Evolutionary conservation across 768 basidiomycete species (phyloP).

Genomic region (Tricholomella constricta): DNA sequence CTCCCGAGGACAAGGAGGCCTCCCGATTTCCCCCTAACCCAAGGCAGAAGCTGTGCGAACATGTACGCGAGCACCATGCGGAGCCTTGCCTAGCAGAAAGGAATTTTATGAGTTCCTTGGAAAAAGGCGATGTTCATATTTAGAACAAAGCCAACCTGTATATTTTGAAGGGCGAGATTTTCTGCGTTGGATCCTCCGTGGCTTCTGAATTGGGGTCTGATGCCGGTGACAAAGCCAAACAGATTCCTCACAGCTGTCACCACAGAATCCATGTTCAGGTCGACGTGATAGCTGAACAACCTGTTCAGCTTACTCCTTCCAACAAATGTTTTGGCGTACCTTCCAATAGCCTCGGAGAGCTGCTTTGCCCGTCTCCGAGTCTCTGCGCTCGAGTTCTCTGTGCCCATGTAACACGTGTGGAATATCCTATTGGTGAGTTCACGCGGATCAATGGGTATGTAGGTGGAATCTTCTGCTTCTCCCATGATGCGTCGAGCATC

Average conservation of each 20-base stretch:
- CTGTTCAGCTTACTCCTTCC: neutral
- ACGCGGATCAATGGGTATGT: conserved; percentile 82
- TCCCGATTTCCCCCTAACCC: conserved; percentile 82
- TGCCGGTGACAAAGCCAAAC: conserved; percentile 78
- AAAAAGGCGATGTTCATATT: neutral
- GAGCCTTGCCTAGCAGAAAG: conserved; percentile 66
- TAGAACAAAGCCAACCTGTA: conserved; percentile 62
- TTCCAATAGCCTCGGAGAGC: conserved; percentile 86
- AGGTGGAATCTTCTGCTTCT: conserved; percentile 77
- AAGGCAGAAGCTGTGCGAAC: conserved; percentile 94
- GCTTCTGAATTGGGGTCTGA: conserved; percentile 66
- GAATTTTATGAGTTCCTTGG: neutral
- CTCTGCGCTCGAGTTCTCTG: conserved; percentile 89
- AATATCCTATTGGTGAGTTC: conserved; percentile 89
- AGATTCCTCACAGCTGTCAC: conserved; percentile 83
- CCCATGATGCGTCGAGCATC: conserved; percentile 91
- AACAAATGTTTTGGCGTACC: conserved; percentile 44
- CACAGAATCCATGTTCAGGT: conserved; percentile 94
- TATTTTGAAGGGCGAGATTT: conserved; percentile 97
- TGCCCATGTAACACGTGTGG: conserved; percentile 99
- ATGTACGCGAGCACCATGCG: conserved; percentile 95
- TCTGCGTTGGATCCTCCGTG: conserved; percentile 88
- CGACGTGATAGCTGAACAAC: conserved; percentile 77
- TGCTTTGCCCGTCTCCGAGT: conserved; percentile 86
- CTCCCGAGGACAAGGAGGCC: conserved; percentile 95